phyloP scores from a whole-genome alignment of 2,329 filamentous ascomycete genomes.

The Neonectria faginata region DNA sequence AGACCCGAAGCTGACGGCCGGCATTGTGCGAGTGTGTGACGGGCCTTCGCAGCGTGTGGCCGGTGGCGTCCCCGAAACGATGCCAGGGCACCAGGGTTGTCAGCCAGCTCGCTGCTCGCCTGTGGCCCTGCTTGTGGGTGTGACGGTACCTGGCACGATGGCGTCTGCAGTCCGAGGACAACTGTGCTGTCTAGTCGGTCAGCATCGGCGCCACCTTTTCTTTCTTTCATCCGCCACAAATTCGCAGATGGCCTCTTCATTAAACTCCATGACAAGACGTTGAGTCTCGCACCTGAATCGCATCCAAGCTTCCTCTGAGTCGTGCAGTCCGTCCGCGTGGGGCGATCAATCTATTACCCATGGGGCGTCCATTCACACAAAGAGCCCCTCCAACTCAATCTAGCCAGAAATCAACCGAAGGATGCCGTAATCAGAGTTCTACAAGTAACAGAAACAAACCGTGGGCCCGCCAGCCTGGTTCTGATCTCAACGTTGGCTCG shows the following conservation, averaged over 20 bases:
- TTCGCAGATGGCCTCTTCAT: not conserved
- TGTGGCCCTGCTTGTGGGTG: slow-evolving; percentile 24
- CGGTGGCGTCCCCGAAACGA: not conserved
- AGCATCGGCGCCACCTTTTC: not conserved
- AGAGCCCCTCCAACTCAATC: not conserved
- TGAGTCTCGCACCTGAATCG: not conserved
- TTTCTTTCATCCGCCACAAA: too few species aligned
- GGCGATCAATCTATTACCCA: not conserved
- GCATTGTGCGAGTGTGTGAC: not conserved
- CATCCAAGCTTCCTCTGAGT: not conserved
- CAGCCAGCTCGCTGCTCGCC: not conserved
- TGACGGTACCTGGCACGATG: slow-evolving; percentile 2
- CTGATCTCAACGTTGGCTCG: slow-evolving; percentile 5
- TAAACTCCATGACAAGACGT: not conserved
- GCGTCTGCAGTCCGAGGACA: not conserved
- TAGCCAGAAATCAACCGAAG: not conserved
- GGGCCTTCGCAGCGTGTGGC: not conserved
- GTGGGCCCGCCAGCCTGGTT: not conserved
- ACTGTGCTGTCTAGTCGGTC: not conserved
- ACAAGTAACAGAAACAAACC: not conserved
- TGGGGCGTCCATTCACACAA: not conserved
- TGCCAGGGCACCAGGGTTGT: slow-evolving; percentile 1
- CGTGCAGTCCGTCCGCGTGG: not conserved
- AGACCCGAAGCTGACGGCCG: slow-evolving; percentile 1
- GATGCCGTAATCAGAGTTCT: not conserved